These are phyloP conservation scores for Ascomycota sp. DNA, from an alignment of 2,329 filamentous ascomycete genomes.

Conservation along the genomic window DNA sequence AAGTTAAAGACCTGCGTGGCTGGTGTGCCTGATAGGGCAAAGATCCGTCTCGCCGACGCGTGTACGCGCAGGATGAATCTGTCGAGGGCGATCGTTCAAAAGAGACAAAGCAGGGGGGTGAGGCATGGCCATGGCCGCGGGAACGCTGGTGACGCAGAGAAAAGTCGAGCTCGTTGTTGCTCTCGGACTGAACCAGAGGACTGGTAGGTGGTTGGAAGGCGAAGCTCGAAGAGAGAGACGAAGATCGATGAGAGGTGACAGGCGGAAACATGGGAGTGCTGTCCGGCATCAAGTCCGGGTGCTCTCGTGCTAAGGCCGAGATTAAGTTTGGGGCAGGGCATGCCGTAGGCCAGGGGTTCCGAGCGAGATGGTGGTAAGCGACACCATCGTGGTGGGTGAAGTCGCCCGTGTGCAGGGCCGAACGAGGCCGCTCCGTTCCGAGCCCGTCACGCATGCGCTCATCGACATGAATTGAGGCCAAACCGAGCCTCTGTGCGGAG, in stretches of 20 bases:
- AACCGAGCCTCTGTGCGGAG: conserved; percentile 21
- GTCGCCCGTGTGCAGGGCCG: conserved; percentile 48
- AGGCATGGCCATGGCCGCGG: conserved; percentile 53
- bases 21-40: conserved; percentile 60
- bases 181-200: conserved; percentile 73
- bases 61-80: conserved; percentile 6
- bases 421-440: conserved; percentile 64
- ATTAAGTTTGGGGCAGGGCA: conserved; percentile 33
- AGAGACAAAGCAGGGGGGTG: too few species aligned
- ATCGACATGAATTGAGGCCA: conserved; percentile 8
- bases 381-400: conserved; percentile 30
- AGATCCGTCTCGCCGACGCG: conserved; percentile 35
- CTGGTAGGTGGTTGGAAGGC: conserved; percentile 77
- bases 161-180: conserved; percentile 51
- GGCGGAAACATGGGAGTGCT: conserved; percentile 19
- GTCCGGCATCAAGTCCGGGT: conserved; percentile 10
- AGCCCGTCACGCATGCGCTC: conserved; percentile 30
- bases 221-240: conserved; percentile 60
- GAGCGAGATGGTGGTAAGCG: conserved; percentile 5
- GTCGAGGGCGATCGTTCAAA: conserved; percentile 9
- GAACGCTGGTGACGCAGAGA: too few species aligned
- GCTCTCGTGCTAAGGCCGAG: conserved; percentile 24
- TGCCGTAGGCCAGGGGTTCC: conserved; percentile 28
- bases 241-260: conserved; percentile 41
- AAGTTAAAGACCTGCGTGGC: conserved; percentile 54